These are phyloP conservation scores for Lathyrus oleraceus DNA, from an alignment of 306 rosid species.

Conservation along the genomic window DNA sequence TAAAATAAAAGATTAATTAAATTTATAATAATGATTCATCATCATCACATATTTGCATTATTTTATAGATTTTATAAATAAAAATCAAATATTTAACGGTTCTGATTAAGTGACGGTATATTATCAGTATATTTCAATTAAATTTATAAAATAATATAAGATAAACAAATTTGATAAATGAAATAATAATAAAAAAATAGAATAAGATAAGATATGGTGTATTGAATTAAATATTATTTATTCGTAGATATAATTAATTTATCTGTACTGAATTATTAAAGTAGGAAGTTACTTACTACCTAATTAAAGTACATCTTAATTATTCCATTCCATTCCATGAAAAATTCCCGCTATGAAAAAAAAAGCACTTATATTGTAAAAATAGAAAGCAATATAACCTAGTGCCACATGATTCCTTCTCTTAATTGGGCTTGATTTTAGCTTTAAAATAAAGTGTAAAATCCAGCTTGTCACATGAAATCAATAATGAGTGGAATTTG, in stretches of 20 bases:
- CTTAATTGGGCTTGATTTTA: not conserved
- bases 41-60: too few species aligned
- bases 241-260: not conserved
- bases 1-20: too few species aligned
- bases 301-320: not conserved
- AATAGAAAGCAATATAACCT: slow-evolving; percentile 6
- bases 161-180: too few species aligned
- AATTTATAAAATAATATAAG: too few species aligned
- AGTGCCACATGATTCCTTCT: slow-evolving; percentile 18
- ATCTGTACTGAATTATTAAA: not conserved
- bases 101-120: too few species aligned
- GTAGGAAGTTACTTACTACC: not conserved
- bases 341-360: not conserved
- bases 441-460: slow-evolving; percentile 5
- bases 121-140: too few species aligned
- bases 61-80: too few species aligned
- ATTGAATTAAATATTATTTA: not conserved
- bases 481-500: not conserved
- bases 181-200: not conserved
- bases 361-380: not conserved
- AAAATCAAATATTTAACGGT: too few species aligned
- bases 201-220: not conserved
- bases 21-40: too few species aligned
- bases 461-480: slow-evolving; percentile 14
- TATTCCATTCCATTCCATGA: not conserved